Evolutionary conservation across 306 rosid genomes (phyloP), one percentile per base, ranked within the genome.

Genomic region (Castanospermum australe): DNA sequence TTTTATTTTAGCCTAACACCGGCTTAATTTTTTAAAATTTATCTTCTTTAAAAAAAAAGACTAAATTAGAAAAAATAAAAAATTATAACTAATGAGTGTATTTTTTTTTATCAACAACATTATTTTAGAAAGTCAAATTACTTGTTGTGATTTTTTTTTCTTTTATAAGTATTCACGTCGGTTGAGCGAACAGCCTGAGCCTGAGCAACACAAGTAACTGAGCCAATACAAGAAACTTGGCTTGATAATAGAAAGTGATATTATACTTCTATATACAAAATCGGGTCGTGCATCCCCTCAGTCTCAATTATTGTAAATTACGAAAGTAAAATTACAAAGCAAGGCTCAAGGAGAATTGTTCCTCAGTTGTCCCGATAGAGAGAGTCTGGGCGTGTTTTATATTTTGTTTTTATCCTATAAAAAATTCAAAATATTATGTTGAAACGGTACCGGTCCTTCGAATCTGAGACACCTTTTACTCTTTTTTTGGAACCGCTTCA

Each of bases 391-490:
- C 69, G 18, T 3, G 21, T 0, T 28, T 30, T 5, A 44, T 21
- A 18, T 5, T 2, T 9, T 38, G 4, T 14, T 6, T 18, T 76
- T 15, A 39, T 65, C 0, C 4, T 50, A 2, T 20, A 32, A 42
- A 22, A 8, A 51, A 61, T 67, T 67, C 68, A 67, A 67, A 30
- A 28, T 45, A 47, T 4, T 5, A 71, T 0, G 69, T 22, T 55
- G 80, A 70, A 60, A 60, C 4, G 9, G 30, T 11, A 42, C 2
- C 7, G n/a, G 75, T 82, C 52, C 45, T 20, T 82, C 33, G 8
- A 67, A 67, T 67, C 35, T 18, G 71, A 72, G 71, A 74, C 76
- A 68, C 73, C 59, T 75, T 60, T 28, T 28, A 6, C 76, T 25
- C 18, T 8, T n/a, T 6, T 21, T 65, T 66, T 67, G 64, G 72